Evolutionary conservation across 345 rosid genomes (phyloP).

Genomic region (Populus nigra): DNA sequence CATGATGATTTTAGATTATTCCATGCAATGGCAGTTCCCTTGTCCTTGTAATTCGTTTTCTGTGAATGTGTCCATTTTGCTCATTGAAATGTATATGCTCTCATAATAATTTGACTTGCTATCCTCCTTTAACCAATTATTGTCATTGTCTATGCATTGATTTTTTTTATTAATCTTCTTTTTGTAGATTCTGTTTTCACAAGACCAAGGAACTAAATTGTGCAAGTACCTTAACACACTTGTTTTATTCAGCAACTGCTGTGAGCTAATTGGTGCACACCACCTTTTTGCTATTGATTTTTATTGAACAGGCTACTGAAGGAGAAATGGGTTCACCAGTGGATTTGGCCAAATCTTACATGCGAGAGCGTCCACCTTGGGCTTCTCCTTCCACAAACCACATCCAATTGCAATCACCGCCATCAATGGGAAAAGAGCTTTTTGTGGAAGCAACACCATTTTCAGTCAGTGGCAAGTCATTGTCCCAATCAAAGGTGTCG

Average conservation of each 20-base stretch:
- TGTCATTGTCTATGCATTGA: background rate
- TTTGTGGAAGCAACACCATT: slow-evolving; percentile 52
- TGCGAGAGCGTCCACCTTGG: slow-evolving; percentile 72
- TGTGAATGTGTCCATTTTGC: background rate
- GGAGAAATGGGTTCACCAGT: slow-evolving; percentile 72
- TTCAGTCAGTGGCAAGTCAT: slow-evolving; percentile 38
- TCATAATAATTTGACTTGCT: background rate
- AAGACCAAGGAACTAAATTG: background rate
- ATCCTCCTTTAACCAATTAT: background rate
- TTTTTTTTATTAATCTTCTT: background rate
- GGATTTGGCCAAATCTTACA: slow-evolving; percentile 75
- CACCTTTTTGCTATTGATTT: background rate
- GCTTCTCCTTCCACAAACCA: slow-evolving; percentile 52
- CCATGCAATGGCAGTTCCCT: background rate
- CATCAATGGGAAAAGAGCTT: slow-evolving; percentile 42
- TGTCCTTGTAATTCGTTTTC: background rate
- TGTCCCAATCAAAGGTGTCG: slow-evolving; percentile 57
- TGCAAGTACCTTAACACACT: background rate
- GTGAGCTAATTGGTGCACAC: slow-evolving; percentile 2
- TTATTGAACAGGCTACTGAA: slow-evolving; percentile 43
- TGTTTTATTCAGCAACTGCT: background rate
- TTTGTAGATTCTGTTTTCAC: background rate
- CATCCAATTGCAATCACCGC: slow-evolving; percentile 41
- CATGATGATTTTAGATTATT: background rate
- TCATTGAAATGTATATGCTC: background rate